phyloP scores from a whole-genome alignment of 176 grass and related monocot genomes.

The Rhynchospora breviuscula region DNA sequence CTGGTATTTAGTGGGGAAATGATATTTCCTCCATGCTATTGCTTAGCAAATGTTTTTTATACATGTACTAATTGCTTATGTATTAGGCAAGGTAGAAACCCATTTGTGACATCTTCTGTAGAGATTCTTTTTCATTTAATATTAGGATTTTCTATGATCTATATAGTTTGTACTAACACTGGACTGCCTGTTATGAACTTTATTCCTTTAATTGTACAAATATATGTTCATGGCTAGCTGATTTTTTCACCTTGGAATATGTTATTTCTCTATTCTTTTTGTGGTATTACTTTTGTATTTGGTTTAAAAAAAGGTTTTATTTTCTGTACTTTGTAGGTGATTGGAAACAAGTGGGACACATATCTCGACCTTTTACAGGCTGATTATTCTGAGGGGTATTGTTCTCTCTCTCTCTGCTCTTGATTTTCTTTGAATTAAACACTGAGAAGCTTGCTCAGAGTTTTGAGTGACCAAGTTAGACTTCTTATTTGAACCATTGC shows the following conservation, averaged over 20 bases:
- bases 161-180: neutral
- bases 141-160: neutral
- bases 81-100: neutral
- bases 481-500: neutral
- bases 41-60: neutral
- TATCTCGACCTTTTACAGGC: conserved; percentile 88
- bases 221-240: neutral
- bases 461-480: neutral
- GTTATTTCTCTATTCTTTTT: neutral
- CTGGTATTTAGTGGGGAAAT: neutral
- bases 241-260: neutral
- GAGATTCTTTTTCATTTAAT: neutral
- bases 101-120: neutral
- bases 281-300: neutral
- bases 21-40: neutral
- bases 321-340: conserved; percentile 43
- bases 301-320: conserved; percentile 5
- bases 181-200: neutral
- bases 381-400: conserved; percentile 83
- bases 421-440: neutral
- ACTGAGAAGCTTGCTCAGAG: neutral
- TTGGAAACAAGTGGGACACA: conserved; percentile 92
- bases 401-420: neutral
- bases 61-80: neutral
- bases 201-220: neutral